Conservation (phyloP, 257 asterid species). For the Cruciata laevipes region DNA sequence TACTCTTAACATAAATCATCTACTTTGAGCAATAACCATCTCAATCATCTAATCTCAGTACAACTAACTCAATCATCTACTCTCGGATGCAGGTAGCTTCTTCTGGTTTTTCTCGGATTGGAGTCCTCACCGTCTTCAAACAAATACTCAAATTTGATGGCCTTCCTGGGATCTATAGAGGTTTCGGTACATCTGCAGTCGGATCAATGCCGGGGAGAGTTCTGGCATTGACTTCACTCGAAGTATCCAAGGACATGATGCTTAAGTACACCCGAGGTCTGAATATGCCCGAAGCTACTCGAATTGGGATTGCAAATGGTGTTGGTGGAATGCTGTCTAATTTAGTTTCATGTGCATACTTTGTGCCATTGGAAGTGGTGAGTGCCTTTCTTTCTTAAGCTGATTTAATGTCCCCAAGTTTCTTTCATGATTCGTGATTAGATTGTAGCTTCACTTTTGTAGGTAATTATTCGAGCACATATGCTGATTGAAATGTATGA, state of each 20-base stretch:
- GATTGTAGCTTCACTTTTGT: too few relatives aligned
- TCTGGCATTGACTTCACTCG: slow-evolving; percentile 80
- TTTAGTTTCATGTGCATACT: slow-evolving; percentile 69
- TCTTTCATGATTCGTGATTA: too few relatives aligned
- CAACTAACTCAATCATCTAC: too few relatives aligned
- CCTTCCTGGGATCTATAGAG: slow-evolving; percentile 67
- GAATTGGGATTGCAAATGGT: slow-evolving; percentile 65
- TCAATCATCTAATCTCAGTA: too few relatives aligned
- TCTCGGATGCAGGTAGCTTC: slow-evolving; percentile 89
- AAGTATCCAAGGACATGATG: slow-evolving; percentile 67
- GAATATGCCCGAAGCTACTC: slow-evolving; percentile 73
- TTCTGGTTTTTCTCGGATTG: slow-evolving; percentile 45
- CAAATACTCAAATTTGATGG: slow-evolving; percentile 56
- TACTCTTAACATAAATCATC: too few relatives aligned
- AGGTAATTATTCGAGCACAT: too few relatives aligned
- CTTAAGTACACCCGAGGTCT: slow-evolving; percentile 52
- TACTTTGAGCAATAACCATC: too few relatives aligned
- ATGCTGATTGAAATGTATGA: background rate
- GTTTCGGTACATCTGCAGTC: slow-evolving; percentile 83
- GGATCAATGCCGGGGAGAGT: slow-evolving; percentile 97
- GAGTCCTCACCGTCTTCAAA: slow-evolving; percentile 27
- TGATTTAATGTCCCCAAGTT: background rate
- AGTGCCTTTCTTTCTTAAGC: slow-evolving; percentile 15
- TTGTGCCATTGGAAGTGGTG: slow-evolving; percentile 92
- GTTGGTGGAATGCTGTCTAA: slow-evolving; percentile 93